Conservation (phyloP, 1,284 basidiomycete genomes). For the Boletus smithii region DNA sequence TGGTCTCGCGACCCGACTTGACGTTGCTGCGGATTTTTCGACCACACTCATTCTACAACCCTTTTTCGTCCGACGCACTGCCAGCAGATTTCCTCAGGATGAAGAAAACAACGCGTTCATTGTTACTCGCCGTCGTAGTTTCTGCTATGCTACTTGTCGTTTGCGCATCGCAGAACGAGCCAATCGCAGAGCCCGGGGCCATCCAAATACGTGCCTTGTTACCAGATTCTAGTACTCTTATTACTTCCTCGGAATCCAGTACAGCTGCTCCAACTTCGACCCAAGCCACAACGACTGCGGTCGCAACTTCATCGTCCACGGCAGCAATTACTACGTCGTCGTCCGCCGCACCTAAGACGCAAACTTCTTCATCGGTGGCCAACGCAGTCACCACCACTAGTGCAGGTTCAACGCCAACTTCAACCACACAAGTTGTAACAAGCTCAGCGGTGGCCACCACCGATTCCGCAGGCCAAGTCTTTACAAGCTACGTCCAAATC, state of each 20-base stretch:
- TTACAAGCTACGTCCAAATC: conserved; percentile 19
- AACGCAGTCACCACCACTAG: conserved; percentile 6
- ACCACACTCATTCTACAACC: conserved; percentile 21
- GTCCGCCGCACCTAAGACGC: conserved; percentile 8
- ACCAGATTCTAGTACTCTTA: background rate
- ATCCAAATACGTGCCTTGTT: conserved; percentile 21
- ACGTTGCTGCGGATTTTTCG: conserved; percentile 25
- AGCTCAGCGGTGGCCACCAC: conserved; percentile 24
- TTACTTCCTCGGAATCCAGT: background rate
- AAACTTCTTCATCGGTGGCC: conserved; percentile 9
- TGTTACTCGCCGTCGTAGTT: conserved; percentile 30
- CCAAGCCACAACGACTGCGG: conserved; percentile 3
- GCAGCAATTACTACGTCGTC: conserved; percentile 3
- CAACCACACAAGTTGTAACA: background rate
- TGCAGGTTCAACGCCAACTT: background rate
- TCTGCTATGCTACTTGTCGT: conserved; percentile 31
- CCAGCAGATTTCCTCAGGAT: conserved; percentile 18
- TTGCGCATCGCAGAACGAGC: conserved; percentile 24
- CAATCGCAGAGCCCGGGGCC: conserved; percentile 20
- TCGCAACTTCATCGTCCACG: conserved; percentile 4
- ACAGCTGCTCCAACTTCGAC: conserved; percentile 9
- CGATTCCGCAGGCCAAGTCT: conserved; percentile 22
- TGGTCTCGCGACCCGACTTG: conserved; percentile 19
- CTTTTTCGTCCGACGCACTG: conserved; percentile 5
- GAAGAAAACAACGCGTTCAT: conserved; percentile 26